Evolutionary conservation across 75 land plant species (phyloP).

Genomic region (Azolla pinnata): DNA sequence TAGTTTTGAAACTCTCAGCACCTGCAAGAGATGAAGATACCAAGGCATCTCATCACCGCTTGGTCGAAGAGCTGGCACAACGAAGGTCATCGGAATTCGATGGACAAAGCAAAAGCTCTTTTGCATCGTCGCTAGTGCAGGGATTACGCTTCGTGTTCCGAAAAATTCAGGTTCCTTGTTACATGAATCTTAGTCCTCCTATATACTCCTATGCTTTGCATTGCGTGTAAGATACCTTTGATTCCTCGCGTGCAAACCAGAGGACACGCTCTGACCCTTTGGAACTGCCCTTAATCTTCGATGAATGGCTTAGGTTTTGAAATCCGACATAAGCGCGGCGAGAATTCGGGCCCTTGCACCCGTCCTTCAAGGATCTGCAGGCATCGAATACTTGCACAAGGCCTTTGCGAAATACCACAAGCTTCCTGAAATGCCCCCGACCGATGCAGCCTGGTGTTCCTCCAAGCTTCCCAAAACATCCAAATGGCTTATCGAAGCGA

Average conservation of each 20-base stretch:
- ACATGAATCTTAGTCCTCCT: too few species aligned
- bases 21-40: slow-evolving; percentile 67
- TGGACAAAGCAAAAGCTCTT: slow-evolving; percentile 22
- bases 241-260: too few species aligned
- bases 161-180: slow-evolving; percentile 80
- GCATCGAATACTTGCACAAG: slow-evolving; percentile 59
- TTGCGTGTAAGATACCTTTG: too few species aligned
- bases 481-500: slow-evolving; percentile 43
- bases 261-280: too few species aligned
- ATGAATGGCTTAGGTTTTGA: slow-evolving; percentile 52
- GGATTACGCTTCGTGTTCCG: slow-evolving; percentile 80
- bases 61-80: slow-evolving; percentile 41
- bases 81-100: slow-evolving; percentile 25
- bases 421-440: slow-evolving; percentile 15
- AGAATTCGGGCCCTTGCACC: slow-evolving; percentile 64
- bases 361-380: slow-evolving; percentile 55
- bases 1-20: slow-evolving; percentile 63
- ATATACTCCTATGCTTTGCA: too few species aligned
- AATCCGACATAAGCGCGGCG: slow-evolving; percentile 63
- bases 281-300: too few species aligned
- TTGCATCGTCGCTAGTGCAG: slow-evolving; percentile 44
- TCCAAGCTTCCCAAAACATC: slow-evolving; percentile 40
- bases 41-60: slow-evolving; percentile 31
- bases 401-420: slow-evolving; percentile 65
- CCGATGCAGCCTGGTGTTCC: slow-evolving; percentile 9